Evolutionary conservation across 2,329 filamentous ascomycete genomes (phyloP).

Genomic region (Ophiostoma piceae): DNA sequence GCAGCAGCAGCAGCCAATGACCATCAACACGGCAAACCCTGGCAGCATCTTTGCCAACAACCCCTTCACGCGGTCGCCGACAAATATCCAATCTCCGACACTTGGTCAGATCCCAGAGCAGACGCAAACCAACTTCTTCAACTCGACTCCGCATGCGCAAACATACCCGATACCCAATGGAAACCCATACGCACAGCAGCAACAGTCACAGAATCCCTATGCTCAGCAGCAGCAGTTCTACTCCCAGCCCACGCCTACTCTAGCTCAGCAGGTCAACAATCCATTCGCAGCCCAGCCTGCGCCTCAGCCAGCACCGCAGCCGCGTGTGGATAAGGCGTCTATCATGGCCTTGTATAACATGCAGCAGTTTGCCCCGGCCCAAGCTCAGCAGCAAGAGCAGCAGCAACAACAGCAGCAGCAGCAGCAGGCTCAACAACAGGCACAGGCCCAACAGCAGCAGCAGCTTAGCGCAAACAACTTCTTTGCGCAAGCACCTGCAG

Average conservation of each 20-base stretch:
- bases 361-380: conserved; percentile 46
- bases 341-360: conserved; percentile 72
- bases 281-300: conserved; percentile 35
- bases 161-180: conserved; percentile 13
- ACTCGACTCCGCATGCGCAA: conserved; percentile 23
- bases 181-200: conserved; percentile 22
- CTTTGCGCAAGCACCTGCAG: not conserved
- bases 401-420: conserved; percentile 23
- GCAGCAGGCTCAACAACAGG: conserved; percentile 22
- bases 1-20: conserved; percentile 34
- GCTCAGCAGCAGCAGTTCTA: conserved; percentile 31
- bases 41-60: conserved; percentile 38
- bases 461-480: not conserved
- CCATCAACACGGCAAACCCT: conserved; percentile 38
- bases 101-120: conserved; percentile 52
- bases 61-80: conserved; percentile 47
- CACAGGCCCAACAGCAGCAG: conserved; percentile 15
- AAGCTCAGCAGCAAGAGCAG: conserved; percentile 28
- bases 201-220: conserved; percentile 3
- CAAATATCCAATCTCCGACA: conserved; percentile 45
- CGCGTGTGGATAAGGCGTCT: conserved; percentile 60
- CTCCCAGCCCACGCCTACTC: conserved; percentile 27
- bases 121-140: conserved; percentile 42
- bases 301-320: conserved; percentile 34
- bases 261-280: conserved; percentile 29